Base-by-base conservation (phyloP, 345 rosid genomes). In the Populus alba region DNA sequence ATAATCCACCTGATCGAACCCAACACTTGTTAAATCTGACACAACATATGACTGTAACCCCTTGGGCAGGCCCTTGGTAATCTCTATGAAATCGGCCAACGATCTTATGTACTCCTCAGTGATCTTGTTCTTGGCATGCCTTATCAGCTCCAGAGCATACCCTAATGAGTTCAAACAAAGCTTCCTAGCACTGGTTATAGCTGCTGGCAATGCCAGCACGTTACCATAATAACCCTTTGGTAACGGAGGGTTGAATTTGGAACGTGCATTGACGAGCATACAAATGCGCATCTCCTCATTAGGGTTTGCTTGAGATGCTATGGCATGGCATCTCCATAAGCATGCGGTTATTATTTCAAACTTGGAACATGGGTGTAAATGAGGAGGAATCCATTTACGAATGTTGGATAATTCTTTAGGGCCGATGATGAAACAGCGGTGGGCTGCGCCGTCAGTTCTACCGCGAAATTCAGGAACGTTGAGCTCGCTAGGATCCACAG, bases 171-270 rank as follows among this genome's bases (percentile, higher is more conserved):
- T 80, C 12, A 25, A 53, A 0, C 41, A 6, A 3, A 88, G 66
- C 15, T 79, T 71, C 7, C 31, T 77, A 1, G 78, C 87, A 0
- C 72, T 83, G 10, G 88, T 47, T n/a, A 81, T 70, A n/a, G 87
- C 84, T 0, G 75, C 80, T 0, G 88, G 79, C 13, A 67, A 78
- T 22, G 79, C 82, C 23, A 82, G 71, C n/a, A 77, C 86, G 70
- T 86, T 88, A 3, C 91, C 91, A 31, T 88, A 85, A 37, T 85
- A 90, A 6, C 88, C 89, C 0, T 12, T 18, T 0, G 70, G 68
- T 22, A 79, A 9, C 0, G 51, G 72, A 61, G 72, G 71, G 45
- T 39, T 27, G n/a, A 57, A 31, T 25, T 8, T 35, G 16, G 45
- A 12, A 1, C 81, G 75, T 5, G 70, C 66, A 25, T 73, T 79